Evolutionary conservation across 208 protist genomes (phyloP), one percentile per base, ranked within the genome.

Genomic region (Novymonas esmeraldas): DNA sequence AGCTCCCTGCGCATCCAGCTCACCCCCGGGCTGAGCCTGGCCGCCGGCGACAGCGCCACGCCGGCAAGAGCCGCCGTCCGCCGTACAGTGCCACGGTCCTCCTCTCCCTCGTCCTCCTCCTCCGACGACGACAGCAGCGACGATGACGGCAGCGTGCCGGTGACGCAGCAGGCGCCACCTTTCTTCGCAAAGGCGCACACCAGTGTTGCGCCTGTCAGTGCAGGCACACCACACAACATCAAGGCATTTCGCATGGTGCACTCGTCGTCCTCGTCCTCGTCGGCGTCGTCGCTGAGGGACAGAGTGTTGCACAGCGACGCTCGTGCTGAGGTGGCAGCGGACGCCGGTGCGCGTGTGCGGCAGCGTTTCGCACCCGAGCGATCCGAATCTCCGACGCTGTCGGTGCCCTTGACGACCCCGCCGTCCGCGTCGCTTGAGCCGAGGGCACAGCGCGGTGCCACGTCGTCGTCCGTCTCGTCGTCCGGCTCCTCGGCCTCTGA

Each of bases 261-360:
- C 14, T 76, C 64, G 3, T 70, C 71, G 0, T 76, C 71, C 20
- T 76, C 70, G 7, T 76, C 63, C 20, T 39, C 55, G 10, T 63
- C 46, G 33, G 36, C 67, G 2, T 44, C 22, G 18, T 59, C 34
- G 10, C n/a, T n/a, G n/a, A n/a, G n/a, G n/a, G n/a, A n/a, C n/a
- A n/a, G n/a, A n/a, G n/a, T n/a, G n/a, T n/a, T n/a, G n/a, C n/a
- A n/a, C n/a, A n/a, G n/a, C n/a, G n/a, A n/a, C n/a, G n/a, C n/a
- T n/a, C n/a, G n/a, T n/a, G n/a, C n/a, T n/a, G n/a, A n/a, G n/a
- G n/a, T n/a, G n/a, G n/a, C n/a, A n/a, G n/a, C n/a, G n/a, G n/a
- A n/a, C 51, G 36, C 18, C 5, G 9, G 10, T 11, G 44, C 22
- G 54, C 31, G 7, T 45, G 13, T 59, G 34, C 31, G 24, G 41